Percentiles rank a stretch among this genome's conserved stretches.
Conservation (phyloP, 352 stramenopile genomes). For the Phytophthora rubi region DNA sequence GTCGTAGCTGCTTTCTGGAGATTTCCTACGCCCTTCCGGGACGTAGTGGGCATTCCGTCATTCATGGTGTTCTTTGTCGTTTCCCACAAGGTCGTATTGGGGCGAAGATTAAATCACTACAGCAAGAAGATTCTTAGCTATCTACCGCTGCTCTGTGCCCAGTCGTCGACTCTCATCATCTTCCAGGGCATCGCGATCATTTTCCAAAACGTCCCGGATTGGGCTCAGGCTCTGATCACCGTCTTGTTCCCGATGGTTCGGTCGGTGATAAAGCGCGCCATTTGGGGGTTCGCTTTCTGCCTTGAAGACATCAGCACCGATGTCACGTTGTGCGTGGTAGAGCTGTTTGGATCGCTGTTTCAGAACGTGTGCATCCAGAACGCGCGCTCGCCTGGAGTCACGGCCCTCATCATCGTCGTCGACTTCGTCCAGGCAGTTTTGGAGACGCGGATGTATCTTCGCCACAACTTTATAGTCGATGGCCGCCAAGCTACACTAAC, state of each 20-base stretch:
- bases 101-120: constrained; percentile 3
- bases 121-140: constrained; percentile 10
- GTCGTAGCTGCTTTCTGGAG: constrained; percentile 6
- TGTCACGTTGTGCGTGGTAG: constrained; percentile 41
- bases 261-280: constrained; percentile 8
- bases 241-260: constrained; percentile 27
- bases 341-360: constrained; percentile 39
- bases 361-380: constrained; percentile 39
- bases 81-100: constrained; percentile 20
- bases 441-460: constrained; percentile 35
- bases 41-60: constrained; percentile 15
- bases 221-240: constrained; percentile 15
- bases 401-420: constrained; percentile 24
- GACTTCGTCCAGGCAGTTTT: constrained; percentile 29
- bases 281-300: constrained; percentile 21
- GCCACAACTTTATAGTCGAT: constrained; percentile 32
- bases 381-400: constrained; percentile 14
- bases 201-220: constrained; percentile 12
- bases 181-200: constrained; percentile 26
- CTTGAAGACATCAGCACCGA: constrained; percentile 47
- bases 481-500: constrained; percentile 18
- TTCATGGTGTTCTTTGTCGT: constrained; percentile 5
- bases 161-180: constrained; percentile 29
- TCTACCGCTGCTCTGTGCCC: constrained; percentile 19
- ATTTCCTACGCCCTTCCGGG: constrained; percentile 27